phyloP scores from a whole-genome alignment of 306 rosid species.

The Nissolia schottii region DNA sequence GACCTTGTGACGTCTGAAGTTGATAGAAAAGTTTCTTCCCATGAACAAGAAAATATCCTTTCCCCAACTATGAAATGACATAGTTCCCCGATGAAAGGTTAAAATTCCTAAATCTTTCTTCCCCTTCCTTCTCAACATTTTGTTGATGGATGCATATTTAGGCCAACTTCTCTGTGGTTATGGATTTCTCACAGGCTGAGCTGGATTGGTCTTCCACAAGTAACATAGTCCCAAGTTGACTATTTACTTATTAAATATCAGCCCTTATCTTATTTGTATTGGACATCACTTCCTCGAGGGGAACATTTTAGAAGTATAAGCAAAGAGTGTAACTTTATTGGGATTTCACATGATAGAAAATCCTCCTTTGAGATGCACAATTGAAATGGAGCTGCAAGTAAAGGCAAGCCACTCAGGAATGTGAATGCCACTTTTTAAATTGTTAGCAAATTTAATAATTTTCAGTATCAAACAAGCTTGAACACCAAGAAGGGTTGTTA shows the following conservation, averaged over 20 bases:
- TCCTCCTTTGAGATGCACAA: constrained; percentile 26
- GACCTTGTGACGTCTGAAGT: background rate
- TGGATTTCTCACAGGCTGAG: background rate
- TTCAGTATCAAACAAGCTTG: too few relatives aligned
- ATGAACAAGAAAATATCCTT: too few relatives aligned
- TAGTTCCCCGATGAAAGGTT: background rate
- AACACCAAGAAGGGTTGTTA: too few relatives aligned
- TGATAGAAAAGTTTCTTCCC: too few relatives aligned
- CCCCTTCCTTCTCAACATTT: background rate
- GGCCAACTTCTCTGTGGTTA: background rate
- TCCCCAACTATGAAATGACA: too few relatives aligned
- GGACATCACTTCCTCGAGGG: constrained; percentile 7
- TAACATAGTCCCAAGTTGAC: background rate
- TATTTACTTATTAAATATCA: background rate
- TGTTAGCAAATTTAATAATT: constrained; percentile 47
- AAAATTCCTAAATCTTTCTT: background rate
- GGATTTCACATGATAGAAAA: constrained; percentile 6
- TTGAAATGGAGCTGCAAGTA: constrained; percentile 25
- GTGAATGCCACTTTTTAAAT: constrained; percentile 25
- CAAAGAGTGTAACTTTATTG: constrained; percentile 13
- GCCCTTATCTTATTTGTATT: background rate
- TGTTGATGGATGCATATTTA: background rate
- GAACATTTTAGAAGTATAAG: background rate
- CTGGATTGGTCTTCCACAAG: background rate
- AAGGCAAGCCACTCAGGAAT: constrained; percentile 17